phyloP scores from a whole-genome alignment of 495 filamentous ascomycete genomes.

The Bathelium albidoporum region DNA sequence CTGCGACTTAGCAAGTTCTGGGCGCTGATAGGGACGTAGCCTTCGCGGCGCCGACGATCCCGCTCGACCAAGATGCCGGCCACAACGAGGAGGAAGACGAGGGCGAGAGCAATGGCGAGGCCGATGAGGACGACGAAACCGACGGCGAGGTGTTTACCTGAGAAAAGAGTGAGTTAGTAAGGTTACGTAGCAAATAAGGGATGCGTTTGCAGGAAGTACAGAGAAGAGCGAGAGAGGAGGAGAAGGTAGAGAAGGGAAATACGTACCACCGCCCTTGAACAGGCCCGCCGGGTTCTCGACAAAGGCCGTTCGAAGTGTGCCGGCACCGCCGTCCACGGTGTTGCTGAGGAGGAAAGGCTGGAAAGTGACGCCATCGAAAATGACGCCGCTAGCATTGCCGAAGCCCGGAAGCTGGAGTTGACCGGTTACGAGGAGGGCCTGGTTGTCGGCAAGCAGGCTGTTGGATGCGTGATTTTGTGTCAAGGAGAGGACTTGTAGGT shows the following conservation, averaged over 20 bases:
- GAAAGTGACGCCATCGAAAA: slow-evolving; percentile 73
- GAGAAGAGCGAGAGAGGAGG: slow-evolving; percentile 4
- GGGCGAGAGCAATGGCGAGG: slow-evolving; percentile 78
- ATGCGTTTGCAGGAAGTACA: too few relatives aligned
- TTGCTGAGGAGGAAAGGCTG: slow-evolving; percentile 71
- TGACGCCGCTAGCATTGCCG: slow-evolving; percentile 74
- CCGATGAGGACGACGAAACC: slow-evolving; percentile 86
- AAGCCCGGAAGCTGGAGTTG: slow-evolving; percentile 63
- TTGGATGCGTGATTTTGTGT: slow-evolving; percentile 53
- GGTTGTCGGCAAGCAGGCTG: slow-evolving; percentile 50
- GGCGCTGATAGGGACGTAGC: slow-evolving; percentile 74
- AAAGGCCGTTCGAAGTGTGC: slow-evolving; percentile 69
- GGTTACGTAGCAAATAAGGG: too few relatives aligned
- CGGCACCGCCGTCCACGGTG: slow-evolving; percentile 47
- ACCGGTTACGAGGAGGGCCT: slow-evolving; percentile 74
- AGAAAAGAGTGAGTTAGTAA: not conserved
- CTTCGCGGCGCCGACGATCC: slow-evolving; percentile 71
- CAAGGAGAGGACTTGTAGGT: slow-evolving; percentile 69
- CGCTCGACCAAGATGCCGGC: slow-evolving; percentile 75
- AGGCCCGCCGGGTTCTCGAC: slow-evolving; percentile 56
- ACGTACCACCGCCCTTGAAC: slow-evolving; percentile 47
- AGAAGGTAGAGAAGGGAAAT: not conserved
- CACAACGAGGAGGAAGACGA: slow-evolving; percentile 81
- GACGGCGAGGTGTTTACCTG: slow-evolving; percentile 55
- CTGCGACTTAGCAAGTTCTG: slow-evolving; percentile 56